A percentile compares a stretch with the other conserved stretches of the same genome.
Conservation (phyloP, 192 early-diverging fungal species). For the Lobosporangium transversale region DNA sequence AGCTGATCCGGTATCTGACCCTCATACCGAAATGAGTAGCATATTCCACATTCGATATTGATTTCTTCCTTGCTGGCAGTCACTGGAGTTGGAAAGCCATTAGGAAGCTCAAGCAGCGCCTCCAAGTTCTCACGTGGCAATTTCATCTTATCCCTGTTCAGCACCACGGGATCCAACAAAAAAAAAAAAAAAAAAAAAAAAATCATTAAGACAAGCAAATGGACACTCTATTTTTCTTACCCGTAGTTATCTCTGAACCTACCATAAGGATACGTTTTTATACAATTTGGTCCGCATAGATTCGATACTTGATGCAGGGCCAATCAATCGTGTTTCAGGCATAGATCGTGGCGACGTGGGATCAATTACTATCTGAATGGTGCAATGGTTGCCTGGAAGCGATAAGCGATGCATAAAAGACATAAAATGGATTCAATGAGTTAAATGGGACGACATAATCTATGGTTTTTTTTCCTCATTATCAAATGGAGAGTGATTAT, state of each 20-base stretch:
- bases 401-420: not conserved
- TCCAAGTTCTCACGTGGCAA: conserved; percentile 35
- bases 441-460: too few relatives aligned
- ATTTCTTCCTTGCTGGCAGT: conserved; percentile 35
- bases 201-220: too few relatives aligned
- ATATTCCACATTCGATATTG: conserved; percentile 48
- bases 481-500: too few relatives aligned
- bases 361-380: conserved; percentile 40
- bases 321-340: conserved; percentile 33
- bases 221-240: too few relatives aligned
- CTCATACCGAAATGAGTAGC: conserved; percentile 42
- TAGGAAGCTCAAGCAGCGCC: conserved; percentile 16
- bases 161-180: not conserved
- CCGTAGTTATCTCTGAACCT: not conserved
- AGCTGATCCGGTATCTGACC: conserved; percentile 47
- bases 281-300: conserved; percentile 39
- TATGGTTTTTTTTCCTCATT: too few relatives aligned
- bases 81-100: conserved; percentile 39
- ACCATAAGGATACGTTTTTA: conserved; percentile 30
- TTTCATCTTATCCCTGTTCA: conserved; percentile 22
- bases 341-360: conserved; percentile 22
- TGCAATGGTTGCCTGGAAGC: conserved; percentile 40
- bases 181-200: not conserved
- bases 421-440: too few relatives aligned
- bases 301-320: conserved; percentile 22